Base-by-base conservation (phyloP, 2,329 filamentous ascomycete genomes). In the Amylocarpus encephaloides region DNA sequence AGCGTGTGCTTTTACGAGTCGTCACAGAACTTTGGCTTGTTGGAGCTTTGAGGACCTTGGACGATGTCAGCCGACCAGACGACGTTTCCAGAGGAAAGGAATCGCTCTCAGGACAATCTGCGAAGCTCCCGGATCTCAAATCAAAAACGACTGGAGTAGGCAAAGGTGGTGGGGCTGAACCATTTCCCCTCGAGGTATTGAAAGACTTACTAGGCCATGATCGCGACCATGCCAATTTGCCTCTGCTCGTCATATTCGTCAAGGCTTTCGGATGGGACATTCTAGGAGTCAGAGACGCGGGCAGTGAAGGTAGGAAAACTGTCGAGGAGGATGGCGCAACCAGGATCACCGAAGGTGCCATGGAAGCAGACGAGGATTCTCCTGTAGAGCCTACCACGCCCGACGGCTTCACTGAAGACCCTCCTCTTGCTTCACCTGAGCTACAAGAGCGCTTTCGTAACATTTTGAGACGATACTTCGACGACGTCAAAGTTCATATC, bases 191-290 rank as follows among this genome's bases (percentile, higher is more conserved):
- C 16, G 93, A 98, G 67, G 92, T 97, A n/a, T 73, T 98, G 36
- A 98, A 98, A 71, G 94, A 98, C 66, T 79, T 98, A 57, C 78
- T 98, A 13, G 90, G 91, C 6, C 85, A 97, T 65, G 93, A 98
- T 66, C 82, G 90, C 49, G 92, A 98, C 60, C 93, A 97, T 64
- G 75, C 82, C 49, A 98, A 97, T 64, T 71, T 98, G 39, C 90
- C 93, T 1, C 73, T 98, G 41, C 85, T 96, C 5, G 93, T 97
- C 46, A 79, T 95, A 12, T 98, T 98, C 64, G 91, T 95, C 59
- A 98, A 96, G 71, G 85, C 88, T 15, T 98, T 97, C 63, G 85
- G 86, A 56, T 98, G 92, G 91, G 94, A 98, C 70, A 80, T 97
- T 33, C 72, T 98, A 12, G 93, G 93, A 2, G 81, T 91, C 22